Evolutionary conservation across 2,329 filamentous ascomycete genomes (phyloP).

Genomic region (Xylariaceae sp.): DNA sequence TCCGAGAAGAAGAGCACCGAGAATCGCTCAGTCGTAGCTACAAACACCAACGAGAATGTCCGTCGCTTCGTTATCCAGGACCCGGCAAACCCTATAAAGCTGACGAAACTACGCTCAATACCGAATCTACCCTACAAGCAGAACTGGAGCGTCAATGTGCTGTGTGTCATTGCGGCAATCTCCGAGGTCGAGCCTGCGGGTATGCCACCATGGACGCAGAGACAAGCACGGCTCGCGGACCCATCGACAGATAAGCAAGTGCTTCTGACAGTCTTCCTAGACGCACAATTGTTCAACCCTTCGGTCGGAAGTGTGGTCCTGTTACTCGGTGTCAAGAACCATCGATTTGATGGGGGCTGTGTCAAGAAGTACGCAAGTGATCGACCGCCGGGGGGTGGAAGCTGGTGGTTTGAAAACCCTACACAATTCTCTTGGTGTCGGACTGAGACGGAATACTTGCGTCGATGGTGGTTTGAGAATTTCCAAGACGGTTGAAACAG

Average conservation of each 20-base stretch:
- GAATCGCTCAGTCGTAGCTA: slow-evolving; percentile 18
- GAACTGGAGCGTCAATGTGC: slow-evolving; percentile 57
- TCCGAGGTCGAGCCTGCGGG: slow-evolving; percentile 48
- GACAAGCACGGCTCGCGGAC: slow-evolving; percentile 51
- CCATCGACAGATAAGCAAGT: slow-evolving; percentile 52
- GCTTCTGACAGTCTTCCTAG: slow-evolving; percentile 53
- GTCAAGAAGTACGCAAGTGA: slow-evolving; percentile 44
- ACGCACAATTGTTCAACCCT: slow-evolving; percentile 48
- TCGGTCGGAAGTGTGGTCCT: slow-evolving; percentile 48
- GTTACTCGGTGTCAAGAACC: slow-evolving; percentile 56
- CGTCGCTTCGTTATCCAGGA: slow-evolving; percentile 41
- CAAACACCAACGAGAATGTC: slow-evolving; percentile 9
- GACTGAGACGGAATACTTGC: slow-evolving; percentile 27
- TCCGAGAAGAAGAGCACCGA: slow-evolving; percentile 20
- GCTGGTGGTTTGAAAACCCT: slow-evolving; percentile 54
- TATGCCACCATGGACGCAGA: slow-evolving; percentile 49
- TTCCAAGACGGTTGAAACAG: background rate
- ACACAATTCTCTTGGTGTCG: slow-evolving; percentile 48
- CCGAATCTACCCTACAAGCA: slow-evolving; percentile 54
- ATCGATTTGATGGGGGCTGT: slow-evolving; percentile 48
- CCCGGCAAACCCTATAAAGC: slow-evolving; percentile 45
- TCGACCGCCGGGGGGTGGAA: slow-evolving; percentile 19
- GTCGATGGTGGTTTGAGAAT: slow-evolving; percentile 10
- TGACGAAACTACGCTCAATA: slow-evolving; percentile 49
- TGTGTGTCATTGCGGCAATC: slow-evolving; percentile 49